Evolutionary conservation across 192 early-diverging fungal genomes (phyloP).

Genomic region (Spinellus fusiger): DNA sequence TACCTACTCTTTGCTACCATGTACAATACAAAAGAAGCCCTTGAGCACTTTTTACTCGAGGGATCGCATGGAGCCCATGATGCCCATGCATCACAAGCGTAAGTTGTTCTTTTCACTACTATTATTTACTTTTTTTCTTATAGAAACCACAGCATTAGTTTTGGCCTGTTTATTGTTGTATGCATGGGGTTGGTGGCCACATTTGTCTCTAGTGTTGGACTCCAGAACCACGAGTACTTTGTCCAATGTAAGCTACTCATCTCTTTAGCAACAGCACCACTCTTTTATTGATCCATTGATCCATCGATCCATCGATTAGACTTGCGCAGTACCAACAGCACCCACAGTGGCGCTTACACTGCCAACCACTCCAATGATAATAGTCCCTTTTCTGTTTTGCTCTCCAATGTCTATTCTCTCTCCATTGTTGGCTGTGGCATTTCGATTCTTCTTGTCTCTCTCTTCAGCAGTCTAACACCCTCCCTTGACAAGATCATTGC

Average conservation of each 20-base stretch:
- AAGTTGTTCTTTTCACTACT: neutral
- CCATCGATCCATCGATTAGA: slow-evolving; percentile 4
- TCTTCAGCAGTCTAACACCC: slow-evolving; percentile 13
- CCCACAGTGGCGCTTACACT: slow-evolving; percentile 27
- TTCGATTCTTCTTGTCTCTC: slow-evolving; percentile 18
- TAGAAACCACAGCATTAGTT: slow-evolving; percentile 1
- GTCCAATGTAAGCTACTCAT: slow-evolving; percentile 31
- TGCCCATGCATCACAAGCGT: neutral
- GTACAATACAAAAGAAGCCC: slow-evolving; percentile 51
- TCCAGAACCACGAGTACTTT: slow-evolving; percentile 48
- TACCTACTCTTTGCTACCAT: slow-evolving; percentile 53
- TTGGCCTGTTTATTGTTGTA: slow-evolving; percentile 30
- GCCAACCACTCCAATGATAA: slow-evolving; percentile 20
- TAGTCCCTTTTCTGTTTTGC: slow-evolving; percentile 19
- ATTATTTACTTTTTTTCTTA: neutral
- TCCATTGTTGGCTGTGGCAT: slow-evolving; percentile 31
- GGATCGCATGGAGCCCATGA: slow-evolving; percentile 35
- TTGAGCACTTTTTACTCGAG: slow-evolving; percentile 52
- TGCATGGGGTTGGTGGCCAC: slow-evolving; percentile 33
- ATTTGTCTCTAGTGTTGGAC: slow-evolving; percentile 38
- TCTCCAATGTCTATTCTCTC: slow-evolving; percentile 36
- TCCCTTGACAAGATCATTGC: slow-evolving; percentile 44
- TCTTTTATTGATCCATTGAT: neutral
- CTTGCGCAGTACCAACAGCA: slow-evolving; percentile 22
- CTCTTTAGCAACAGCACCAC: neutral